Base-by-base conservation (phyloP, 257 asterid genomes). In the Avicennia marina region DNA sequence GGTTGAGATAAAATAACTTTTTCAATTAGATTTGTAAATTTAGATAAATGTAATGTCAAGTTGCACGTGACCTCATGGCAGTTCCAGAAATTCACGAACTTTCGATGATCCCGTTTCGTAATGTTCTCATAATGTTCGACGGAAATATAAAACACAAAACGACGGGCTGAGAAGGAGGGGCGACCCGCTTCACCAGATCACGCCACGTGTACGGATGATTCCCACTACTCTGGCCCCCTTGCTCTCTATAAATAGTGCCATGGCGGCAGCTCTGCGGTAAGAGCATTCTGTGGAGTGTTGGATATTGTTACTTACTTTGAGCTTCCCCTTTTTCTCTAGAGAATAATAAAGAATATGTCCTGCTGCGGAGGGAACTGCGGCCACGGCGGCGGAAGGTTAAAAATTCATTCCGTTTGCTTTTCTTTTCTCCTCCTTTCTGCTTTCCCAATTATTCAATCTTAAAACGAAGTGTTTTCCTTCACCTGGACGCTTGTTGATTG, bases 311-410 rank as follows among this genome's bases (percentile, higher is more conserved):
- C 8, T 15, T 1, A 6, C 19, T 47, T 6, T 1, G 0, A 18
- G 2, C n/a, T n/a, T n/a, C n/a, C n/a, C n/a, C n/a, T n/a, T 9
- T 32, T 51, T 15, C 6, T 15, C 2, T 16, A 53, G 17, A 16
- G 1, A 48, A 55, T 24, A 1, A 13, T 11, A 12, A 16, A 27
- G 6, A 60, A 56, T 32, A 83, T 86, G 95, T 86, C 94, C 65
- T 79, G 95, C 87, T 76, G 89, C 56, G 75, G 73, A 27, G 90
- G 89, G 68, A 84, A 64, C 74, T 87, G 96, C 26, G 90, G 94
- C 58, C 4, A 90, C 42, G 0, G 84, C 70, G 75, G 88, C 44
- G 61, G 63, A 4, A 90, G 95, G 93, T 86, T 68, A 65, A n/a
- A n/a, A n/a, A n/a, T 17, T 16, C 2, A 16, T 36, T 47, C 21